Percentiles rank a stretch among this genome's conserved stretches.
Evolutionary conservation across 192 early-diverging fungal species (phyloP).

Genomic region (Tieghemiomyces parasiticus): DNA sequence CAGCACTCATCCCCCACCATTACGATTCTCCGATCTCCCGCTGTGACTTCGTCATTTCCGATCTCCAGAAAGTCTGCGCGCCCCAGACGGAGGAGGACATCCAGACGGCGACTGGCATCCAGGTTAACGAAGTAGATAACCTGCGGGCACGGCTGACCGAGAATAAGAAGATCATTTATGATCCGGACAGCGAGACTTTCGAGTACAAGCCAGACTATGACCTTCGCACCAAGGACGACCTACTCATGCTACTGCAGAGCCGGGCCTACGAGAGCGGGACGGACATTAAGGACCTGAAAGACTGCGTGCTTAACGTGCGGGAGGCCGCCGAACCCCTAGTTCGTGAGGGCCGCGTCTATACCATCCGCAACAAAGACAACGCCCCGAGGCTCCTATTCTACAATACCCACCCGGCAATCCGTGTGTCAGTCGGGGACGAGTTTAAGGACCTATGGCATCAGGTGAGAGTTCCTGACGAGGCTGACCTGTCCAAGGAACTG

Average conservation of each 20-base stretch:
- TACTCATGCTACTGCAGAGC: constrained; percentile 40
- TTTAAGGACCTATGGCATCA: constrained; percentile 60
- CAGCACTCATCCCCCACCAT: neutral
- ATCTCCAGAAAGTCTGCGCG: constrained; percentile 31
- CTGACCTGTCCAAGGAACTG: constrained; percentile 53
- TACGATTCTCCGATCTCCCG: constrained; percentile 13
- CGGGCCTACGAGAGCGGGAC: constrained; percentile 41
- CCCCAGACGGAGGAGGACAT: constrained; percentile 45
- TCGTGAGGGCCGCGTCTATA: constrained; percentile 35
- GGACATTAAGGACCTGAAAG: constrained; percentile 58
- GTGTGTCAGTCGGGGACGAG: constrained; percentile 25
- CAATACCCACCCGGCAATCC: constrained; percentile 26
- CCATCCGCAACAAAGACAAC: constrained; percentile 48
- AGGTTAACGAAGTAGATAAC: constrained; percentile 34
- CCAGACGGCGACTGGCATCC: constrained; percentile 31
- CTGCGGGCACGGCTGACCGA: constrained; percentile 37
- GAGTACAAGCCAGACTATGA: constrained; percentile 63
- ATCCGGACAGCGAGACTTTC: constrained; percentile 36
- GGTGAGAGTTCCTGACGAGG: constrained; percentile 51
- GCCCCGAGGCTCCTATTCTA: constrained; percentile 48
- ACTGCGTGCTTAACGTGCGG: constrained; percentile 52
- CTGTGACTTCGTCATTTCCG: constrained; percentile 20
- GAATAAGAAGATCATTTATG: constrained; percentile 52
- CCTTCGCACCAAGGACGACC: constrained; percentile 52
- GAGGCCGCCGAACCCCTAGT: constrained; percentile 38